Evolutionary conservation across 345 rosid genomes (phyloP), one percentile per base, ranked within the genome.

Genomic region (Crucihimalaya himalaica): DNA sequence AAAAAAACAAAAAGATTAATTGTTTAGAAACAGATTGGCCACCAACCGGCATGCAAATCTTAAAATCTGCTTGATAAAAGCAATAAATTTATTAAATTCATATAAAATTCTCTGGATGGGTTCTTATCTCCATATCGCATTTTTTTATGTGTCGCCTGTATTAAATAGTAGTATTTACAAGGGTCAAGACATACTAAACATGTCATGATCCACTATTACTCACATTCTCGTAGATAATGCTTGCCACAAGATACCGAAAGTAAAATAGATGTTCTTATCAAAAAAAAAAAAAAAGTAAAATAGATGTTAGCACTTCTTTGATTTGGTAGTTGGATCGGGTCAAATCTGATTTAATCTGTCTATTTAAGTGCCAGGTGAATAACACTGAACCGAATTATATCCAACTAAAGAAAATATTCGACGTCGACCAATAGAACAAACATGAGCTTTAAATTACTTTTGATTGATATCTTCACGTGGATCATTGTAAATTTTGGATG

Each of bases 21-120:
- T n/a, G n/a, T n/a, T n/a, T n/a, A n/a, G n/a, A n/a, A n/a, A n/a
- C n/a, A n/a, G n/a, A n/a, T n/a, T n/a, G n/a, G n/a, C 47, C 70
- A 76, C 75, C 80, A 55, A 70, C 79, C 79, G 59, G 51, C 79
- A 45, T 69, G 79, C 58, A 54, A 43, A 18, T 29, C 50, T 52
- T 45, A 20, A 45, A 43, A 45, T 45, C 19, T 45, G 18, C 48
- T 45, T 45, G 50, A 45, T 45, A 45, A n/a, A n/a, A 20, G 20
- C 4, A 6, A n/a, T 16, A 45, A 45, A 34, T 10, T 10, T 27
- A 14, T 8, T 34, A n/a, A n/a, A n/a, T n/a, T n/a, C n/a, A n/a
- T n/a, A 58, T 21, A 4, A 50, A 48, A 50, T 37, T 66, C 6
- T 35, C 15, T 4, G 35, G 23, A 45, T 66, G 72, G 34, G 58